Base-by-base conservation (phyloP, 2,329 filamentous ascomycete genomes). In the Penicillium expansum region DNA sequence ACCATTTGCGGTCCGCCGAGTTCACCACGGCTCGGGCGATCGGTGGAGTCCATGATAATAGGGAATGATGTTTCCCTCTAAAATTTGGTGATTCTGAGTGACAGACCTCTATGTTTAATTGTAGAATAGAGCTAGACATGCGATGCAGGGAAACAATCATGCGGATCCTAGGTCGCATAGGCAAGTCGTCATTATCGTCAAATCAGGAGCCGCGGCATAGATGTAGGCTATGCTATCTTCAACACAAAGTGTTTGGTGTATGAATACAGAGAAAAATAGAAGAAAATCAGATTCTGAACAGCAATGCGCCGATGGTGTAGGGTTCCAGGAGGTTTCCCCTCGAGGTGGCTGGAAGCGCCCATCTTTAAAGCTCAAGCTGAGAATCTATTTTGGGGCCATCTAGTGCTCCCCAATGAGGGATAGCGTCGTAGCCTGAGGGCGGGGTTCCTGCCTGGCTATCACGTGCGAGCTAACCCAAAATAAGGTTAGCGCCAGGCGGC, bases 21-120 rank as follows among this genome's bases (percentile, higher is more conserved):
- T 27, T 71, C 70, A 33, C 57, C 60, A 16, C 65, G 62, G 24
- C 65, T 69, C 30, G 64, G 45, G 11, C 67, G 67, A 43, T 69
- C 59, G 18, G 51, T 57, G 9, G 64, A 57, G 9, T 63, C 62
- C 63, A 67, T 71, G 48, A 67, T 67, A 48, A 68, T 62, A 33
- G 70, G 60, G 55, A 72, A 74, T 3, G 71, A 62, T 37, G 56
- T 52, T 60, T 74, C 69, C 72, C 75, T 76, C 53, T 56, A 32
- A 58, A 24, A 39, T 4, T 35, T 39, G 27, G 3, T 16, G 18
- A 42, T 29, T 37, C 10, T 4, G 39, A 33, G 27, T 18, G 41
- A 13, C 20, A 14, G 16, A 13, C 4, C 5, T 47, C 33, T 27
- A 30, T 14, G 18, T 35, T 38, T 30, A 52, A 52, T 47, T 52